Evolutionary conservation across 1,284 basidiomycete species (phyloP).

Genomic region (Ustilago lituana): DNA sequence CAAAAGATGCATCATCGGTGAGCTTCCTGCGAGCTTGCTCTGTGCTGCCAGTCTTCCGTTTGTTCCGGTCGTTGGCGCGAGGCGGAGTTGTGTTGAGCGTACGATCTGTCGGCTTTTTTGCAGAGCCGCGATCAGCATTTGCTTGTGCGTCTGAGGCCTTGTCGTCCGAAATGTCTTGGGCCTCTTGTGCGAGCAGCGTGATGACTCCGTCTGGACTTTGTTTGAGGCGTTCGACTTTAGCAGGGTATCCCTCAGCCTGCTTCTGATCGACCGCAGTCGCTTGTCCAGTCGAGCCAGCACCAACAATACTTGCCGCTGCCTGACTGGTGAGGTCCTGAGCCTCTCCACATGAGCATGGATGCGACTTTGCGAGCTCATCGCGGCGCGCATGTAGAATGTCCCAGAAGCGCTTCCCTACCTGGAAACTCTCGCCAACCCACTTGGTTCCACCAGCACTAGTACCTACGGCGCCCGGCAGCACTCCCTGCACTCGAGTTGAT

Average conservation of each 20-base stretch:
- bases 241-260: slow-evolving; percentile 19
- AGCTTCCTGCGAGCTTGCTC: slow-evolving; percentile 19
- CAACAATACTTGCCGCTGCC: neutral
- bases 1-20: slow-evolving; percentile 16
- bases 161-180: slow-evolving; percentile 31
- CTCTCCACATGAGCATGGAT: slow-evolving; percentile 24
- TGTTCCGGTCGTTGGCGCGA: no score
- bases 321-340: neutral
- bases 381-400: slow-evolving; percentile 49
- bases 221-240: slow-evolving; percentile 40
- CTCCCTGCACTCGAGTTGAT: slow-evolving; percentile 11
- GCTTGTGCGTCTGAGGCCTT: slow-evolving; percentile 23
- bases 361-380: slow-evolving; percentile 19
- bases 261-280: slow-evolving; percentile 6
- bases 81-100: no score
- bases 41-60: neutral
- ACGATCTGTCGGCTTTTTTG: neutral
- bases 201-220: slow-evolving; percentile 45
- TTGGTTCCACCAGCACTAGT: slow-evolving; percentile 62
- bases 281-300: neutral
- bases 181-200: slow-evolving; percentile 34
- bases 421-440: slow-evolving; percentile 62
- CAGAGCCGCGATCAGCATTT: neutral
- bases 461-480: slow-evolving; percentile 51
- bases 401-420: slow-evolving; percentile 57